Conservation (phyloP, 2,329 filamentous ascomycete species). For the Beauveria caledonica region DNA sequence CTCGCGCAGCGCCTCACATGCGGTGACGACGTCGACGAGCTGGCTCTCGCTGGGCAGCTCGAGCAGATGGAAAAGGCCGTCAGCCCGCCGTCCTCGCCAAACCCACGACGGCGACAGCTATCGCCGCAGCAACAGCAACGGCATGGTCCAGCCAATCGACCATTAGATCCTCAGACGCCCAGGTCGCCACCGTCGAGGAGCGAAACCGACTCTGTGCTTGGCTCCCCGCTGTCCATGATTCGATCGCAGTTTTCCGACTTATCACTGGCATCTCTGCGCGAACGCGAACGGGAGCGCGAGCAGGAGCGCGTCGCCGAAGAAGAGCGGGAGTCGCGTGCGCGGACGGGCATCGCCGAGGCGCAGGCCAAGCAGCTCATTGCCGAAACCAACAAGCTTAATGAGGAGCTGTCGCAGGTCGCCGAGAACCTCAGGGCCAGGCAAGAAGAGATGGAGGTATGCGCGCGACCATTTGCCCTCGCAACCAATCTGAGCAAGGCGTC, state of each 20-base stretch:
- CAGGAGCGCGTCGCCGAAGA: conserved; percentile 18
- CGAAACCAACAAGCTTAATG: conserved; percentile 35
- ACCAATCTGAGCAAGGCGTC: conserved; percentile 7
- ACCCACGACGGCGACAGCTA: background rate
- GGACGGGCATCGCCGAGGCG: conserved; percentile 22
- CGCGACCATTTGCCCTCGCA: background rate
- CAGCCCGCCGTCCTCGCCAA: conserved; percentile 9
- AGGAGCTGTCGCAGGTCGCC: conserved; percentile 41
- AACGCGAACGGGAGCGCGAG: conserved; percentile 12
- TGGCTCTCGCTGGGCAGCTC: conserved; percentile 27
- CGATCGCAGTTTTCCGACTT: conserved; percentile 33
- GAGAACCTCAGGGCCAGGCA: conserved; percentile 44
- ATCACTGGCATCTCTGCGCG: conserved; percentile 25
- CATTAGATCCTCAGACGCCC: conserved; percentile 11
- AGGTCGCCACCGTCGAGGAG: background rate
- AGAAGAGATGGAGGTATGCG: conserved; percentile 50
- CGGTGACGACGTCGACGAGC: conserved; percentile 27
- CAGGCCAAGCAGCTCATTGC: conserved; percentile 31
- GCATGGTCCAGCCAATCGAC: conserved; percentile 10
- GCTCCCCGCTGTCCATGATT: conserved; percentile 28
- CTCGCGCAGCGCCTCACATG: conserved; percentile 31
- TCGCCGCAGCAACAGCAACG: background rate
- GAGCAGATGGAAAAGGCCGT: conserved; percentile 28
- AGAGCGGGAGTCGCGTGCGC: conserved; percentile 20
- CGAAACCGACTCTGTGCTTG: conserved; percentile 21